Conservation (phyloP, 805 yeast species). For the Barnettozyma vustinii region DNA sequence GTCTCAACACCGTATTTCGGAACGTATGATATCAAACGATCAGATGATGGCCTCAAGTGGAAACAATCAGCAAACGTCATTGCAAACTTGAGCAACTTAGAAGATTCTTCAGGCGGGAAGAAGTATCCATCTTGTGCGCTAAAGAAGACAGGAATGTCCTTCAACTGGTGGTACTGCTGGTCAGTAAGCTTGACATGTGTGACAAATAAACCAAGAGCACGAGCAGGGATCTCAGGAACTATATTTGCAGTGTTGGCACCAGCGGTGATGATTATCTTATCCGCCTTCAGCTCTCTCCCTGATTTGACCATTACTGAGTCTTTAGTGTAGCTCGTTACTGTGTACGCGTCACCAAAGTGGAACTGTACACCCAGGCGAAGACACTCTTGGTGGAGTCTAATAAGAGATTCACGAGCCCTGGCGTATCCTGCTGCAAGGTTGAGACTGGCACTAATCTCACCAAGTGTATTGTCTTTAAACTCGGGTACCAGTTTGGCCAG, state of each 20-base stretch:
- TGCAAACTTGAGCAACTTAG: constrained; percentile 34
- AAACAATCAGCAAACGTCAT: constrained; percentile 26
- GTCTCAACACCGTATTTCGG: constrained; percentile 33
- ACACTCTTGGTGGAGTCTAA: constrained; percentile 28
- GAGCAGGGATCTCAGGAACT: constrained; percentile 27
- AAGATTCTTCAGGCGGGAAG: constrained; percentile 41
- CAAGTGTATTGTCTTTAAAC: constrained; percentile 23
- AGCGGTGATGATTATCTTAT: constrained; percentile 29
- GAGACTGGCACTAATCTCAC: constrained; percentile 25
- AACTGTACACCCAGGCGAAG: constrained; percentile 30
- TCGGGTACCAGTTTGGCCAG: constrained; percentile 26
- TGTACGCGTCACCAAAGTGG: constrained; percentile 29
- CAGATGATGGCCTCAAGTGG: constrained; percentile 20
- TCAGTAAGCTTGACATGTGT: constrained; percentile 33
- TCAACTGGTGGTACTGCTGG: constrained; percentile 26
- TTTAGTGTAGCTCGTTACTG: constrained; percentile 15
- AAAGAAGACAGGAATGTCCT: constrained; percentile 36
- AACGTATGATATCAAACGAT: constrained; percentile 23
- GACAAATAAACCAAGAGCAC: constrained; percentile 34
- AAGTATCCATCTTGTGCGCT: constrained; percentile 39
- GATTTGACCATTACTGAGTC: constrained; percentile 13
- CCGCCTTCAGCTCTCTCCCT: constrained; percentile 23
- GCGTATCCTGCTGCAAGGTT: constrained; percentile 41
- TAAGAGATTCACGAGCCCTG: constrained; percentile 35
- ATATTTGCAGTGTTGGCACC: constrained; percentile 36